phyloP scores from a whole-genome alignment of 164 flowering plant genomes.

The Macadamia tetraphylla region DNA sequence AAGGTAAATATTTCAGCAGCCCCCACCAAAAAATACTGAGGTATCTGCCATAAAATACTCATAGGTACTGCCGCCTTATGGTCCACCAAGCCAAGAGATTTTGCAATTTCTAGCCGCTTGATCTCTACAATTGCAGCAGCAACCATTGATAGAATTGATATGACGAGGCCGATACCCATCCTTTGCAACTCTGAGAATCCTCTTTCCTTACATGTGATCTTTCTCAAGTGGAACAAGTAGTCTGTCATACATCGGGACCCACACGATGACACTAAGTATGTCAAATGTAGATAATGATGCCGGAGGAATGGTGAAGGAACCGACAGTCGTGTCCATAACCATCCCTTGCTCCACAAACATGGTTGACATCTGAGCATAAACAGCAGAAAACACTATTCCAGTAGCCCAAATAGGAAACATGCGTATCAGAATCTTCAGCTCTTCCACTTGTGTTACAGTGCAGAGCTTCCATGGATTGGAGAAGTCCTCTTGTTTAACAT shows the following conservation, averaged over 20 bases:
- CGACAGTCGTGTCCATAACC: conserved; percentile 65
- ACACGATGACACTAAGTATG: conserved; percentile 66
- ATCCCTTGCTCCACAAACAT: conserved; percentile 86
- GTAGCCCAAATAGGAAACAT: conserved; percentile 96
- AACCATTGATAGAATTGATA: conserved; percentile 64
- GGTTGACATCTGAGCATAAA: conserved; percentile 84
- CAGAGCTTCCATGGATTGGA: conserved; percentile 65
- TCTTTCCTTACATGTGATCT: conserved; percentile 63
- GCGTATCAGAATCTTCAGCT: conserved; percentile 71
- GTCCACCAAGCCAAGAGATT: conserved; percentile 40
- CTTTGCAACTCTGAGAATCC: conserved; percentile 84
- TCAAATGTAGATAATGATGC: conserved; percentile 87
- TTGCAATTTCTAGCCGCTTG: conserved; percentile 47
- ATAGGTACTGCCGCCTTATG: conserved; percentile 45
- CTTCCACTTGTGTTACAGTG: conserved; percentile 89
- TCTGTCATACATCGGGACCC: conserved; percentile 81
- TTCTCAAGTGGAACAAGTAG: conserved; percentile 61
- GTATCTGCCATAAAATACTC: conserved; percentile 69
- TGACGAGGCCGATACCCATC: conserved; percentile 81
- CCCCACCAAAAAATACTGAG: conserved; percentile 70
- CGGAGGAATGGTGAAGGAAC: conserved; percentile 80
- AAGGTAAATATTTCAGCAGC: conserved; percentile 60
- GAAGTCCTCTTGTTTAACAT: conserved; percentile 42
- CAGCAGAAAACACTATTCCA: conserved; percentile 76
- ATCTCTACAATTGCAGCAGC: conserved; percentile 83